Conservation (phyloP, 768 basidiomycete genomes). For the Hericium erinaceus region DNA sequence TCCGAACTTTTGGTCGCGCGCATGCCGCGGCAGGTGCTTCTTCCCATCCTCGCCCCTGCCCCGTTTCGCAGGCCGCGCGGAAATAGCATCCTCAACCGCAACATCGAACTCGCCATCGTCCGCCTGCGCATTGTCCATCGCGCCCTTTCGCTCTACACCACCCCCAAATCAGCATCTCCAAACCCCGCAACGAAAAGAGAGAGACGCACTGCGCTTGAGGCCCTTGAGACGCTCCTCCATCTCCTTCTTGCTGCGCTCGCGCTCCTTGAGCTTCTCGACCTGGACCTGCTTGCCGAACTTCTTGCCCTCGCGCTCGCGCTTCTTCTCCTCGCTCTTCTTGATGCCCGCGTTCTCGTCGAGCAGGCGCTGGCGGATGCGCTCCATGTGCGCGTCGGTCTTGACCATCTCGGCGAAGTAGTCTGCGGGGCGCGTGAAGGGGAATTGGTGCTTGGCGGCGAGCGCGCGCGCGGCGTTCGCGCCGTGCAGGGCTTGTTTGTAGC, state of each 20-base stretch:
- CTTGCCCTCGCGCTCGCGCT: slow-evolving; percentile 88
- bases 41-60: slow-evolving; percentile 22
- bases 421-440: slow-evolving; percentile 83
- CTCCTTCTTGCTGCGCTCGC: slow-evolving; percentile 84
- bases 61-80: slow-evolving; percentile 63
- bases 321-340: slow-evolving; percentile 86
- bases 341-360: slow-evolving; percentile 84
- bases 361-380: slow-evolving; percentile 82
- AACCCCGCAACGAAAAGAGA: not conserved
- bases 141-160: slow-evolving; percentile 69
- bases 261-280: slow-evolving; percentile 85
- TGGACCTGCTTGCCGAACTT: slow-evolving; percentile 99
- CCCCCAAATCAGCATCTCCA: too few relatives aligned
- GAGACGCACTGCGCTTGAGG: slow-evolving; percentile 76
- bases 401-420: slow-evolving; percentile 99
- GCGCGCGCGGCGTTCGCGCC: slow-evolving; percentile 65
- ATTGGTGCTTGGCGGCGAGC: slow-evolving; percentile 68
- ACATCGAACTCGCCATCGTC: slow-evolving; percentile 75
- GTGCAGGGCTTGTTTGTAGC: slow-evolving; percentile 93
- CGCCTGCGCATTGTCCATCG: slow-evolving; percentile 53
- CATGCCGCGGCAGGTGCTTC: slow-evolving; percentile 40
- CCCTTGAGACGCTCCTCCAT: slow-evolving; percentile 80
- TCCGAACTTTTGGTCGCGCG: slow-evolving; percentile 74
- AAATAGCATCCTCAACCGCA: slow-evolving; percentile 82
- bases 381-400: slow-evolving; percentile 96